A percentile compares a stretch with the other conserved stretches of the same genome.
These are phyloP conservation scores for Lasiodiplodia citricola DNA, from an alignment of 2,329 filamentous ascomycete genomes.

Conservation along the genomic window DNA sequence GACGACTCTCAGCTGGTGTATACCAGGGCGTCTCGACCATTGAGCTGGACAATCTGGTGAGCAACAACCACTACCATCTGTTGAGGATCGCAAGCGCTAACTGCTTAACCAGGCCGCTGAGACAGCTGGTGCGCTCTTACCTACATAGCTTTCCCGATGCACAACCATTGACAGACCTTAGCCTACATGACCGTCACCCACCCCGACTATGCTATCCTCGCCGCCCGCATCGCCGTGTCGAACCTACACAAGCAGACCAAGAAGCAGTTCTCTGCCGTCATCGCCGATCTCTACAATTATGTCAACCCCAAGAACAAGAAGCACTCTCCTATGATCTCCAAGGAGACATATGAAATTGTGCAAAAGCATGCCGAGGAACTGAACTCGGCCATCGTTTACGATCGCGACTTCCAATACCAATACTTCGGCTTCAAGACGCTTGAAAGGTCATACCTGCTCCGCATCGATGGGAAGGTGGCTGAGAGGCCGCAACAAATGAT, in stretches of 20 bases:
- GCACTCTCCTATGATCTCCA: conserved; percentile 90
- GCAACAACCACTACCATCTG: conserved; percentile 42
- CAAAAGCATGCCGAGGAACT: conserved; percentile 97
- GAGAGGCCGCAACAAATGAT: conserved; percentile 99
- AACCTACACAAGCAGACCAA: conserved; percentile 99
- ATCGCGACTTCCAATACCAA: conserved; percentile 99
- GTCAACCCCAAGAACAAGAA: conserved; percentile 90
- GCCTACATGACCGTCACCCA: conserved; percentile 99
- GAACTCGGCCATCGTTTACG: conserved; percentile 98
- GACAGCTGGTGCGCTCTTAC: conserved; percentile 64
- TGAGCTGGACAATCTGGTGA: conserved; percentile 94
- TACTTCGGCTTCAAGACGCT: conserved; percentile 99
- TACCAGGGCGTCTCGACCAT: conserved; percentile 97
- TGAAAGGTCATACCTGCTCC: conserved; percentile 95
- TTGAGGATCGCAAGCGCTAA: conserved; percentile 1
- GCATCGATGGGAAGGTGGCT: conserved; percentile 93
- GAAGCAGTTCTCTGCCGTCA: conserved; percentile 98
- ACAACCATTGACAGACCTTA: conserved; percentile 9
- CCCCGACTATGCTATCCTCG: conserved; percentile 97
- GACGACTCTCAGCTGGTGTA: conserved; percentile 67
- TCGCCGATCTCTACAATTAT: conserved; percentile 93
- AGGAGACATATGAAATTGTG: conserved; percentile 87
- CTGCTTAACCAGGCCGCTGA: conserved; percentile 76
- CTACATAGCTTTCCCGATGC: neutral
- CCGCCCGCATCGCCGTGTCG: conserved; percentile 96